These are phyloP conservation scores for Podospora pseudoanserina DNA, from an alignment of 495 filamentous ascomycete genomes.

Conservation along the genomic window DNA sequence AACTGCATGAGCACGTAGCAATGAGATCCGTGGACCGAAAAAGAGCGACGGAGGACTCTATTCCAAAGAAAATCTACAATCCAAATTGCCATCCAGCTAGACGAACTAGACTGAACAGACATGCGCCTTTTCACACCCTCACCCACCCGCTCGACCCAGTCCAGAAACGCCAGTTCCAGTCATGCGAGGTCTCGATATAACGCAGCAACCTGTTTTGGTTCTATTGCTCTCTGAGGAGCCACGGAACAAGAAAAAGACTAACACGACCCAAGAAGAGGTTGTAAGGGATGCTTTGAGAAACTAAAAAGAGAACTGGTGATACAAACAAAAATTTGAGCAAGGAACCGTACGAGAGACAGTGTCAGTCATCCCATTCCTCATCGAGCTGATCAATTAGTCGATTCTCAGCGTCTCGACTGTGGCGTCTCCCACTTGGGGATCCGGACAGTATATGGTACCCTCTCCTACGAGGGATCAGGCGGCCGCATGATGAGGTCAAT, in stretches of 20 bases:
- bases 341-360: neutral
- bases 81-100: neutral
- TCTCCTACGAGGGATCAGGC: conserved; percentile 58
- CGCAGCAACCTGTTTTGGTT: neutral
- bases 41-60: neutral
- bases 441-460: conserved; percentile 59
- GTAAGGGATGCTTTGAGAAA: neutral
- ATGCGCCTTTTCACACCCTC: neutral
- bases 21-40: neutral
- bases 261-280: neutral
- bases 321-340: neutral
- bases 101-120: neutral
- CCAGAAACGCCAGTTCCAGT: neutral
- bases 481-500: conserved; percentile 68
- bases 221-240: neutral
- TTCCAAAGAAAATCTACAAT: neutral
- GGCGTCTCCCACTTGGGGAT: conserved; percentile 43
- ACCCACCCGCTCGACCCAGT: neutral
- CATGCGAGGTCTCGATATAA: neutral
- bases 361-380: conserved; percentile 74
- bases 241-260: neutral
- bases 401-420: conserved; percentile 78
- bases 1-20: neutral
- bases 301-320: neutral
- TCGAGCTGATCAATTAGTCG: conserved; percentile 92